Conservation (phyloP, 2,329 filamentous ascomycete species). For the Colletotrichum sp. region DNA sequence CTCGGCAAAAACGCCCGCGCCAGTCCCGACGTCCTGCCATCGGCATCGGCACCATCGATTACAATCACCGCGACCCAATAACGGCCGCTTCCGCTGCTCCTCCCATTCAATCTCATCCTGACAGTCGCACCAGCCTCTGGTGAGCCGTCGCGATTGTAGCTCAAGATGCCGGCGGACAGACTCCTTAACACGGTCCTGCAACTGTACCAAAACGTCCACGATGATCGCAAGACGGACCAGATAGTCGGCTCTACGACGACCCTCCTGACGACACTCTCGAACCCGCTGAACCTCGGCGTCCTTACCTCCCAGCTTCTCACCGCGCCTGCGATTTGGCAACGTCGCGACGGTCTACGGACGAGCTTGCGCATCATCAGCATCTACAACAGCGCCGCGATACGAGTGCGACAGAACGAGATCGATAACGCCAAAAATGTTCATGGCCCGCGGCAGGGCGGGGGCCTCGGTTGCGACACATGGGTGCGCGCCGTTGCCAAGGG, state of each 20-base stretch:
- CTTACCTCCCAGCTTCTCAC: constrained; percentile 75
- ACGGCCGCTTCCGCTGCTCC: background rate
- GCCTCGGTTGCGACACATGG: constrained; percentile 57
- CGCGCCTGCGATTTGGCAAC: constrained; percentile 73
- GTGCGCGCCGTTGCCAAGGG: constrained; percentile 61
- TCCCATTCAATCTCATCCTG: background rate
- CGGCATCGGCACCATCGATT: background rate
- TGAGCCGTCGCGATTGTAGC: background rate
- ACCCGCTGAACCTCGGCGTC: constrained; percentile 76
- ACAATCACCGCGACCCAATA: background rate
- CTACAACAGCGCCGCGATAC: constrained; percentile 70
- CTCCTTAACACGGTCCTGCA: constrained; percentile 71
- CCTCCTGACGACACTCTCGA: constrained; percentile 72
- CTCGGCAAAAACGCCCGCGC: constrained; percentile 28
- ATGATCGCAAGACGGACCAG: constrained; percentile 55
- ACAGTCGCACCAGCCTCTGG: background rate
- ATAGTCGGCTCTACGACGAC: constrained; percentile 70
- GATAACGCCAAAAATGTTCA: constrained; percentile 34
- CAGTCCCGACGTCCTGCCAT: constrained; percentile 6
- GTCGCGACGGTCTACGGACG: constrained; percentile 64
- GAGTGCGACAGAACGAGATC: constrained; percentile 54
- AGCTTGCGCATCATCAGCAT: constrained; percentile 72
- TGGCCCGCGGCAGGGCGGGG: constrained; percentile 41
- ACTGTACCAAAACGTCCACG: constrained; percentile 58
- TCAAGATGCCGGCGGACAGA: constrained; percentile 68